Conservation (phyloP, 1,139 yeast species). For the Suhomyces anneliseae region DNA sequence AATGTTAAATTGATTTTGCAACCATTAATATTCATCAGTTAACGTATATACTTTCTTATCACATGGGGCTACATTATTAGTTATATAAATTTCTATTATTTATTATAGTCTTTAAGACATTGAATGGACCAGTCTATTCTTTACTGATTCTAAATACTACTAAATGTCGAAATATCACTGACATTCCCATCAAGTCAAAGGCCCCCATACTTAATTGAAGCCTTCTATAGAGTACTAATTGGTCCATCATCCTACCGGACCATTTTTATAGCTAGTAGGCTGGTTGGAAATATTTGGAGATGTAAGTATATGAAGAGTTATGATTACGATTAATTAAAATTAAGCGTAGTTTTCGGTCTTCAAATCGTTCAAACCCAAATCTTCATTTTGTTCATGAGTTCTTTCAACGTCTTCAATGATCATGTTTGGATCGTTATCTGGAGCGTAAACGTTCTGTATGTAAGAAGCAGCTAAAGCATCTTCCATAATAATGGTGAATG, state of each 20-base stretch:
- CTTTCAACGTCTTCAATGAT: constrained; percentile 84
- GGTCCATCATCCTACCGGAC: too few relatives aligned
- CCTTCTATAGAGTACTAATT: too few relatives aligned
- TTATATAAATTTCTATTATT: not conserved
- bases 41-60: too few relatives aligned
- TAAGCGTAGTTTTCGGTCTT: constrained; percentile 26
- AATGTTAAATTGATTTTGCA: not conserved
- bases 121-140: not conserved
- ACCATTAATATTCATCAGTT: not conserved
- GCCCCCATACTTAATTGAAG: too few relatives aligned
- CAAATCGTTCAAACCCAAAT: constrained; percentile 87
- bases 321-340: not conserved
- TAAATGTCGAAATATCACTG: too few relatives aligned
- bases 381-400: constrained; percentile 84
- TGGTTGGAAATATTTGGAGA: not conserved
- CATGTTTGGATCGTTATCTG: constrained; percentile 97
- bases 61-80: not conserved
- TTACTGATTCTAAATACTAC: too few relatives aligned
- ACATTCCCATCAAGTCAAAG: too few relatives aligned
- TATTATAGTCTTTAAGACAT: not conserved
- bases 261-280: too few relatives aligned
- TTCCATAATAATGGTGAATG: constrained; percentile 83
- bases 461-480: constrained; percentile 96
- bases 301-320: not conserved
- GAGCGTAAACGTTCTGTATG: constrained; percentile 96